These are phyloP conservation scores for Taiwanofungus camphoratus DNA, from an alignment of 1,284 basidiomycete species.

Conservation along the genomic window DNA sequence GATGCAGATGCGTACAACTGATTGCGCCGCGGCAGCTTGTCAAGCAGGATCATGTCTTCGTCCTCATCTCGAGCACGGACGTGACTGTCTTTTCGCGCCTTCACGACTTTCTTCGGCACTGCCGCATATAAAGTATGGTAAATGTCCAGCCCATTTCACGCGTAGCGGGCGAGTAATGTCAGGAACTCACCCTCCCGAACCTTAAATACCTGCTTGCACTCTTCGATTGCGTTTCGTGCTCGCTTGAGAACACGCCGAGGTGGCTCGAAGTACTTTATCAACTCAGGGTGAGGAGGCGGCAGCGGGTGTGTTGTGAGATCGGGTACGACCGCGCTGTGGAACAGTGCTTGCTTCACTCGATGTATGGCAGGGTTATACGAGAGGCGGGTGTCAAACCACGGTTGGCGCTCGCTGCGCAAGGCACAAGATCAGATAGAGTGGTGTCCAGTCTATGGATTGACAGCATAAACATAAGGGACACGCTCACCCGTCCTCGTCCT, in stretches of 20 bases:
- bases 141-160: not conserved
- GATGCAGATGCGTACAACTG: slow-evolving; percentile 12
- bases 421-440: not conserved
- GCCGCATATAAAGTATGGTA: not conserved
- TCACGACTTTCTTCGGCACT: slow-evolving; percentile 55
- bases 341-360: slow-evolving; percentile 87
- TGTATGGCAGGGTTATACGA: slow-evolving; percentile 91
- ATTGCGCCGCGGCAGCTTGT: slow-evolving; percentile 35
- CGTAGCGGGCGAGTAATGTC: not conserved
- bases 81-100: slow-evolving; percentile 52
- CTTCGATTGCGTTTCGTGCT: slow-evolving; percentile 49
- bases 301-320: slow-evolving; percentile 73
- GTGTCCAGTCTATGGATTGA: not conserved
- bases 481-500: slow-evolving; percentile 64
- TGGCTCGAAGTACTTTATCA: slow-evolving; percentile 79
- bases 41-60: slow-evolving; percentile 59
- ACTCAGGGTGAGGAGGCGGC: slow-evolving; percentile 79
- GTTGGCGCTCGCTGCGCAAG: slow-evolving; percentile 42
- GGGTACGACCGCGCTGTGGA: slow-evolving; percentile 75
- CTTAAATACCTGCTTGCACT: slow-evolving; percentile 62
- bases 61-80: slow-evolving; percentile 57
- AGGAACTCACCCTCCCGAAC: slow-evolving; percentile 59
- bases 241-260: slow-evolving; percentile 64
- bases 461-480: not conserved
- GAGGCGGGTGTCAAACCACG: slow-evolving; percentile 76